Evolutionary conservation across 1,284 basidiomycete genomes (phyloP).

Genomic region (Laetiporus sulphureus): DNA sequence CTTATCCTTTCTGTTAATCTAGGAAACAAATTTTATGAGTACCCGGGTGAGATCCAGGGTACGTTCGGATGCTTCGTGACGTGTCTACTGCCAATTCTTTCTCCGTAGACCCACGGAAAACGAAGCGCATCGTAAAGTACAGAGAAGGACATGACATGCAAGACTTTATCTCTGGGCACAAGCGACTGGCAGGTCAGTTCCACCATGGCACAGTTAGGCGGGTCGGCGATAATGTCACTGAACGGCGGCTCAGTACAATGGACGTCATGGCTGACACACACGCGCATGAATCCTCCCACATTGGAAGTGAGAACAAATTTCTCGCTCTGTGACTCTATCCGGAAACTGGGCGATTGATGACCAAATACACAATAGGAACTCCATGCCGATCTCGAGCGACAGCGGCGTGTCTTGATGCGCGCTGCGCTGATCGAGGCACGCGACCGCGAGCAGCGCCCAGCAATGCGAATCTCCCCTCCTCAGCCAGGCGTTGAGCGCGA

Average conservation of each 20-base stretch:
- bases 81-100: neutral
- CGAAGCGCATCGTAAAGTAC: slow-evolving; percentile 29
- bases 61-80: slow-evolving; percentile 1
- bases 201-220: neutral
- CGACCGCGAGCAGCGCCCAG: slow-evolving; percentile 18
- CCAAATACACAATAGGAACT: slow-evolving; percentile 17
- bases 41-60: slow-evolving; percentile 21
- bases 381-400: slow-evolving; percentile 21
- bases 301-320: slow-evolving; percentile 14
- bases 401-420: slow-evolving; percentile 17
- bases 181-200: slow-evolving; percentile 20
- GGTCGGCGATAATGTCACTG: neutral
- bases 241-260: slow-evolving; percentile 25
- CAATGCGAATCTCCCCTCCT: no score
- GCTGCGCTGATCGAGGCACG: slow-evolving; percentile 24
- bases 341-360: neutral
- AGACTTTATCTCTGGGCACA: slow-evolving; percentile 21
- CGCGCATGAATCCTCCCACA: slow-evolving; percentile 23
- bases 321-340: neutral
- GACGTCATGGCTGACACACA: slow-evolving; percentile 28
- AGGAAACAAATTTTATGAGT: slow-evolving; percentile 27
- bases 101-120: slow-evolving; percentile 14
- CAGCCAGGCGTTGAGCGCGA: no score
- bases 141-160: slow-evolving; percentile 21
- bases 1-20: neutral